Evolutionary conservation across 1,139 yeast genomes (phyloP).

Genomic region (Insectozyma bohioensis): DNA sequence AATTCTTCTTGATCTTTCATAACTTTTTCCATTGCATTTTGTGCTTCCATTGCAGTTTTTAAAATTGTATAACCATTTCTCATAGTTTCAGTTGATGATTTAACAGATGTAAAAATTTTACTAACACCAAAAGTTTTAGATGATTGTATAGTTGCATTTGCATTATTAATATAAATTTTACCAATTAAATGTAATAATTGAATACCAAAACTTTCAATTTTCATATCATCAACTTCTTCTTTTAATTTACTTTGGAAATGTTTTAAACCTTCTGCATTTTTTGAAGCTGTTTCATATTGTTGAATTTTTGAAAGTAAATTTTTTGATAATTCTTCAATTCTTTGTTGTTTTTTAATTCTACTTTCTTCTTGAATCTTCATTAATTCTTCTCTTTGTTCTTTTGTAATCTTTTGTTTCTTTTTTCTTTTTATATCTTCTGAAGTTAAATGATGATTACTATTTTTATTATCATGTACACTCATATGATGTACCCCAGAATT

Average conservation of each 20-base stretch:
- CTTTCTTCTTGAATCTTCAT: slow-evolving; percentile 54
- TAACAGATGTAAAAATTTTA: slow-evolving; percentile 52
- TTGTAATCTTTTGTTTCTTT: slow-evolving; percentile 41
- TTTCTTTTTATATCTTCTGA: slow-evolving; percentile 25
- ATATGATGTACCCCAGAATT: slow-evolving; percentile 3
- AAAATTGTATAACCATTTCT: slow-evolving; percentile 41
- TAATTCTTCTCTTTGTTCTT: slow-evolving; percentile 57
- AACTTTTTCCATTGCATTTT: slow-evolving; percentile 38
- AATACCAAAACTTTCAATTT: slow-evolving; percentile 49
- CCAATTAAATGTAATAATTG: slow-evolving; percentile 58
- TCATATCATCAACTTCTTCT: slow-evolving; percentile 61
- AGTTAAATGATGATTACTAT: slow-evolving; percentile 14
- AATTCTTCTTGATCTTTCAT: slow-evolving; percentile 52
- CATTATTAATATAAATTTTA: slow-evolving; percentile 61
- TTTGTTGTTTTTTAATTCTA: slow-evolving; percentile 50
- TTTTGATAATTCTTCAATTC: slow-evolving; percentile 52
- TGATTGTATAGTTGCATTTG: slow-evolving; percentile 41
- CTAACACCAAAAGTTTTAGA: slow-evolving; percentile 47
- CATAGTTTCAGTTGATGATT: slow-evolving; percentile 38
- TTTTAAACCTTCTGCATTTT: slow-evolving; percentile 33
- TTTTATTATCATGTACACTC: slow-evolving; percentile 4
- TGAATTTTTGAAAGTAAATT: slow-evolving; percentile 48
- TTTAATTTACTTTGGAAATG: slow-evolving; percentile 41
- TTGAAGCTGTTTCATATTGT: slow-evolving; percentile 28
- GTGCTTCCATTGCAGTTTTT: slow-evolving; percentile 46